These are phyloP conservation scores for Fusarium acutatum DNA, from an alignment of 2,329 filamentous ascomycete genomes.

Conservation along the genomic window DNA sequence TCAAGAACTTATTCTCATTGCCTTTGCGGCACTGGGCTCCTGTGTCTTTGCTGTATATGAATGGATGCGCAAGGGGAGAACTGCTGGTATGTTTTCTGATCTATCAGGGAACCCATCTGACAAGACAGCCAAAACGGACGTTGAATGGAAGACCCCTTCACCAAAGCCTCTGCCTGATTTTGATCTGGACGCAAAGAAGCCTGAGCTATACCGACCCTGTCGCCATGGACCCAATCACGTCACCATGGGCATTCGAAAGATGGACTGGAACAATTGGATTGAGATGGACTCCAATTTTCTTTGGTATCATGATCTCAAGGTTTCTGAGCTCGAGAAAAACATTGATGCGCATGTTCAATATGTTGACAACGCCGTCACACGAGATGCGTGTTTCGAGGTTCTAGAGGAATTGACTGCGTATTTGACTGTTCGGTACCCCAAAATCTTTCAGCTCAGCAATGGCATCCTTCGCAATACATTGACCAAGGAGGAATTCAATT, in stretches of 20 bases:
- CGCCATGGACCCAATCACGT: conserved; percentile 28
- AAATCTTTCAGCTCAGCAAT: conserved; percentile 7
- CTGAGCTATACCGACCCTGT: conserved; percentile 24
- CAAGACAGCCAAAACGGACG: background rate
- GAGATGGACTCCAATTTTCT: conserved; percentile 33
- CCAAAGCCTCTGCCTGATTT: background rate
- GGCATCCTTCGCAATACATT: conserved; percentile 1
- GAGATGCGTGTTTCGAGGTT: conserved; percentile 29
- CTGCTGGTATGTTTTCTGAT: background rate
- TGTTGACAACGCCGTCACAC: conserved; percentile 15
- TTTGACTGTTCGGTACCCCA: conserved; percentile 19
- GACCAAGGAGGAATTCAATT: conserved; percentile 5
- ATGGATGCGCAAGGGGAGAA: background rate
- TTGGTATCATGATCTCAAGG: conserved; percentile 24
- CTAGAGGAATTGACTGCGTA: conserved; percentile 18
- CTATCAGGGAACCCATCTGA: background rate
- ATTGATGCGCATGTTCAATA: conserved; percentile 26
- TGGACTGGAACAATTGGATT: conserved; percentile 33
- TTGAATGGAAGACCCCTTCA: conserved; percentile 7
- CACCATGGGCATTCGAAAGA: conserved; percentile 31
- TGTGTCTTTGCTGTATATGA: background rate
- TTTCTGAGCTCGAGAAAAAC: conserved; percentile 23
- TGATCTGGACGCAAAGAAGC: conserved; percentile 16
- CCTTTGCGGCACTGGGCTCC: background rate
- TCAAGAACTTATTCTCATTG: background rate